phyloP scores from a whole-genome alignment of 2,329 filamentous ascomycete genomes.

The Arthrobotrys iridis region DNA sequence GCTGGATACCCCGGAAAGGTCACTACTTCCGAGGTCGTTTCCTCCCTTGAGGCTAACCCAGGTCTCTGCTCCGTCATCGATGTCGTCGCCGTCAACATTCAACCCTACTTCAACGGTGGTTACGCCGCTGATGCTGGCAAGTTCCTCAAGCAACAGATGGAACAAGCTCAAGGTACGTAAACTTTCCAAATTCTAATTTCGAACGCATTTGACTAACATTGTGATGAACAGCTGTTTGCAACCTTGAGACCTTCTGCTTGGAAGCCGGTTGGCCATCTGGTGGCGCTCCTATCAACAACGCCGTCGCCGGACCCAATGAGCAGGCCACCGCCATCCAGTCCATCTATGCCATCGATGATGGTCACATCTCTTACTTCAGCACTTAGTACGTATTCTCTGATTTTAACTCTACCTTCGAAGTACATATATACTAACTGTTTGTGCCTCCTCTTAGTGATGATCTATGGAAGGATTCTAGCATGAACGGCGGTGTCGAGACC shows the following conservation, averaged over 20 bases:
- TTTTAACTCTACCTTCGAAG: neutral
- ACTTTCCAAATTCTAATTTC: neutral
- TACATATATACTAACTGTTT: slow-evolving; percentile 11
- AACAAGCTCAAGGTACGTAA: slow-evolving; percentile 69
- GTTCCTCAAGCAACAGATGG: slow-evolving; percentile 79
- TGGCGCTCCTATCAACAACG: slow-evolving; percentile 76
- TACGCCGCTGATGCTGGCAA: slow-evolving; percentile 74
- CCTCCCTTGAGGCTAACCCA: slow-evolving; percentile 75
- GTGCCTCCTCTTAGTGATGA: slow-evolving; percentile 77
- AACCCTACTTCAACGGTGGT: slow-evolving; percentile 89
- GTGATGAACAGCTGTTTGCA: slow-evolving; percentile 69
- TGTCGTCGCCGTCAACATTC: slow-evolving; percentile 84
- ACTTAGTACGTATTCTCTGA: slow-evolving; percentile 31
- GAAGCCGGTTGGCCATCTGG: slow-evolving; percentile 88
- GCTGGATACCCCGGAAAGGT: slow-evolving; percentile 77
- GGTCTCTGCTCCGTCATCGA: slow-evolving; percentile 79
- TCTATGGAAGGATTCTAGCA: slow-evolving; percentile 78
- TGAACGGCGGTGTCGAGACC: slow-evolving; percentile 76
- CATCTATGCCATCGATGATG: slow-evolving; percentile 72
- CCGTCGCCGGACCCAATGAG: slow-evolving; percentile 73
- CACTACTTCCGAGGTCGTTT: slow-evolving; percentile 87
- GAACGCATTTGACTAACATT: slow-evolving; percentile 25
- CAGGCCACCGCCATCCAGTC: slow-evolving; percentile 77
- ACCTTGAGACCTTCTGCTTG: slow-evolving; percentile 79
- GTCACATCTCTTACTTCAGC: slow-evolving; percentile 81